These are phyloP conservation scores for Ganoderma lucidum DNA, from an alignment of 1,284 basidiomycete species.

Conservation along the genomic window DNA sequence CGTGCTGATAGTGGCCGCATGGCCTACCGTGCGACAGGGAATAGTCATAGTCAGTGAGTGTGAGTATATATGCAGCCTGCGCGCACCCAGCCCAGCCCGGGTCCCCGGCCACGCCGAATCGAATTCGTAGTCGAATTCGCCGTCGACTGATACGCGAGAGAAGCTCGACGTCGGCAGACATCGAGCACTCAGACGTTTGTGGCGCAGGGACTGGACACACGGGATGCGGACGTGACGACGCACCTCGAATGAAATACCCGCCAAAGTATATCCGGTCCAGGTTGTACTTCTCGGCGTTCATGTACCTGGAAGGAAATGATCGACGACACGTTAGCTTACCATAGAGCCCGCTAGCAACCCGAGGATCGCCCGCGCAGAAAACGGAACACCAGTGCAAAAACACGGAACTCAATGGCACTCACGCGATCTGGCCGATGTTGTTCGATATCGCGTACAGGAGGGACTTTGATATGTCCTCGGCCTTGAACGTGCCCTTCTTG, in stretches of 20 bases:
- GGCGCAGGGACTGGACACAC: constrained; percentile 9
- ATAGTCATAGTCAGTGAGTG: background rate
- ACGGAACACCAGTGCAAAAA: background rate
- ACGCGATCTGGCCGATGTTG: constrained; percentile 99
- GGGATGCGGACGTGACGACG: constrained; percentile 35
- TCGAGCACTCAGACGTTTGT: constrained; percentile 12
- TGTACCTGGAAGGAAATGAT: constrained; percentile 70
- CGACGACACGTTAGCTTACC: background rate
- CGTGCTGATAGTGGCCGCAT: constrained; percentile 97
- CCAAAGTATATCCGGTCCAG: constrained; percentile 99
- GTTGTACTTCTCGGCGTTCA: constrained; percentile 99
- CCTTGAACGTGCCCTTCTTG: constrained; percentile 79
- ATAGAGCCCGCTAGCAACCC: background rate
- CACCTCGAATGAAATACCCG: constrained; percentile 98
- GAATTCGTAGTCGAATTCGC: background rate
- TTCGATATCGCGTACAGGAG: constrained; percentile 97
- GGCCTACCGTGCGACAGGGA: constrained; percentile 62
- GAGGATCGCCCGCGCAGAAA: background rate
- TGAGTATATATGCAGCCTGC: background rate
- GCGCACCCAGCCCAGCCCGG: constrained; percentile 1
- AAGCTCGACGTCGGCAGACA: background rate
- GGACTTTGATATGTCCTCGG: constrained; percentile 96
- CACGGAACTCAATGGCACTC: constrained; percentile 48
- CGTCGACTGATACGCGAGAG: background rate
- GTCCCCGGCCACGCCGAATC: constrained; percentile 2